Evolutionary conservation across 805 yeast species (phyloP), one percentile per base, ranked within the genome.

Genomic region (Komagataella phaffii): DNA sequence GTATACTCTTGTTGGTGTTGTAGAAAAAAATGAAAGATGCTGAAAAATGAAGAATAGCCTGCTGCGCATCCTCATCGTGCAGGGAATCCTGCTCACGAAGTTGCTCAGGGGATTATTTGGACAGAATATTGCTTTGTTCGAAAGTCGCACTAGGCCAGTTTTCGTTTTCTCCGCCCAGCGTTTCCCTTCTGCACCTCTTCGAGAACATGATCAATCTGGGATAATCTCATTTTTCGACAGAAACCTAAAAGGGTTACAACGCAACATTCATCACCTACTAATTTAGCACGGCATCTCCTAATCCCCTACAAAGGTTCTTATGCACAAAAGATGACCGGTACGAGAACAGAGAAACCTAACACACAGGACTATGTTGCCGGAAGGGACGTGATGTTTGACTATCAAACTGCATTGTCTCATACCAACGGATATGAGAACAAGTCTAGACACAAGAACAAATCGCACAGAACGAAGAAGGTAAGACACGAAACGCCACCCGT

Each of bases 321-420:
- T 30, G 40, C 40, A 30, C 40, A 30, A 30, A 30, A 30, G 40
- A 30, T 30, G 40, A 30, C 40, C 40, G 40, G 40, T 30, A 30
- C 14, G 40, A 30, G 40, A 10, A 30, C 40, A 30, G 48, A 46
- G 24, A 19, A 17, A 14, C 17, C 24, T 48, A 45, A 36, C 18
- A 17, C n/a, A 14, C 45, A 50, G 44, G 59, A 56, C 46, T 61
- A 58, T 47, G 58, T 62, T 46, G 61, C 64, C 17, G 68, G 68
- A 24, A 64, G 58, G 50, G 60, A 58, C 52, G 62, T 62, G 17
- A 63, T 62, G 51, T 63, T 62, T 51, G 67, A 62, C 53, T 63
- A 62, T 14, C 52, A 14, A 48, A 46, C 18, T 7, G 46, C n/a
- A n/a, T 19, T 14, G 17, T 58, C 48, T 24, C 49, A 51, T 24